Conservation (phyloP, 805 yeast species). For the Dipodascopsis uninucleata region DNA sequence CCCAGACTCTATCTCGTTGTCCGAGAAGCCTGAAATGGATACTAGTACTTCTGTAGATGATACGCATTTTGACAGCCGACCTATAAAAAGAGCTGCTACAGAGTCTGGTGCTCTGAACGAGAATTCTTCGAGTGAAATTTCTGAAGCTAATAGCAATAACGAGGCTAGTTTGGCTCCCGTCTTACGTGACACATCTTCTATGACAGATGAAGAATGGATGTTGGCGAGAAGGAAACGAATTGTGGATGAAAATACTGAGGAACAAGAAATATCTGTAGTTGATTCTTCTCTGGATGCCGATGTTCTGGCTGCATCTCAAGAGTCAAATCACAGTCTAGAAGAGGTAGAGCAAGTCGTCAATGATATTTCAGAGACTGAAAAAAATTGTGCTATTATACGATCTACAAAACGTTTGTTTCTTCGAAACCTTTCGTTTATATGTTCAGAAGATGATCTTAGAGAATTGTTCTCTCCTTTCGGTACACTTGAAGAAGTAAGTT, state of each 20-base stretch:
- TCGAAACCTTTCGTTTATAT: conserved; percentile 76
- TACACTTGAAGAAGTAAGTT: conserved; percentile 55
- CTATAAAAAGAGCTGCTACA: too few relatives aligned
- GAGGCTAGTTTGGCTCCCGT: too few relatives aligned
- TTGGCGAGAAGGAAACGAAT: conserved; percentile 25
- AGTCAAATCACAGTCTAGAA: background rate
- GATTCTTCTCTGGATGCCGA: conserved; percentile 10
- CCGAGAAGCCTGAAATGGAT: too few relatives aligned
- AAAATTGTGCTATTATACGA: conserved; percentile 39
- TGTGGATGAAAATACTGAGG: conserved; percentile 2
- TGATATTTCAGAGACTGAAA: conserved; percentile 16
- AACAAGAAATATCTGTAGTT: background rate
- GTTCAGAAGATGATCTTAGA: conserved; percentile 74
- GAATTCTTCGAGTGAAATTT: too few relatives aligned
- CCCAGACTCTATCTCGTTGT: too few relatives aligned
- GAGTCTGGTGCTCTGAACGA: too few relatives aligned
- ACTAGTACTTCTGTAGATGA: too few relatives aligned
- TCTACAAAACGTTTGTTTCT: conserved; percentile 79
- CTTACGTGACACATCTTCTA: conserved; percentile 34
- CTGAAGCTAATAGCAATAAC: too few relatives aligned
- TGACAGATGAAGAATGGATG: conserved; percentile 30
- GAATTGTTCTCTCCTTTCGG: conserved; percentile 68
- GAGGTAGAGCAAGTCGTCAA: conserved; percentile 11
- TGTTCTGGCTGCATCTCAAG: conserved; percentile 1
- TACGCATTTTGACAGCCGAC: too few relatives aligned